Evolutionary conservation across 257 asterid species (phyloP), one percentile per base, ranked within the genome.

Genomic region (Thymus quinquecostatus): DNA sequence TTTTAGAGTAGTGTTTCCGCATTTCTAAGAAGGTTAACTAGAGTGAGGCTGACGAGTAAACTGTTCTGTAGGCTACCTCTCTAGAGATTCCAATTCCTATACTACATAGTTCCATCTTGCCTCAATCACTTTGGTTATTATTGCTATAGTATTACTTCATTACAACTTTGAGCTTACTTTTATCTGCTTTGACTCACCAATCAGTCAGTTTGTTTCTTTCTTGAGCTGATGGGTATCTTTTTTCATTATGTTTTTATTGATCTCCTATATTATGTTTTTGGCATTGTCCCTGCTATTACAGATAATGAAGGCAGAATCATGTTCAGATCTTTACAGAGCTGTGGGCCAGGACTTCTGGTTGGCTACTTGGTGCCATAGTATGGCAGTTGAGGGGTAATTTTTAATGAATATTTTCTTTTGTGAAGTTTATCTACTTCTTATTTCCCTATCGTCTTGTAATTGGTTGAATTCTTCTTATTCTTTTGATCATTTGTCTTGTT

Each of bases 301-400:
- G 99, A 76, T 94, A 83, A 71, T 77, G 86, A 87, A 83, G 55
- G 98, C 97, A 57, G 86, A 89, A 60, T 94, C 99, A 70, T 86
- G 96, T 82, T 81, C 86, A 8, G 98, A 91, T 82, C 96, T 94
- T 80, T 78, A 94, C 77, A 78, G 72, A 79, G 83, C 83, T 71
- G 81, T 94, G 64, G 98, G 99, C 29, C 82, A 92, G 79, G 98
- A 91, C 78, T 94, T 94, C 88, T 94, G 99, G 99, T 75, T 89
- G 85, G 82, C 95, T 75, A 89, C 97, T 64, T 85, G 90, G 90
- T 94, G 98, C 82, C 79, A 87, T 72, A 89, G 97, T 78, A 77
- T 76, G 43, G 90, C 96, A 65, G 75, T 82, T 28, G 98, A 94
- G 70, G 99, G 97, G 99, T 94, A 91, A 75, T 30, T 74, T 55